These are phyloP conservation scores for Boletus barrowsii DNA, from an alignment of 768 basidiomycete species.

Conservation along the genomic window DNA sequence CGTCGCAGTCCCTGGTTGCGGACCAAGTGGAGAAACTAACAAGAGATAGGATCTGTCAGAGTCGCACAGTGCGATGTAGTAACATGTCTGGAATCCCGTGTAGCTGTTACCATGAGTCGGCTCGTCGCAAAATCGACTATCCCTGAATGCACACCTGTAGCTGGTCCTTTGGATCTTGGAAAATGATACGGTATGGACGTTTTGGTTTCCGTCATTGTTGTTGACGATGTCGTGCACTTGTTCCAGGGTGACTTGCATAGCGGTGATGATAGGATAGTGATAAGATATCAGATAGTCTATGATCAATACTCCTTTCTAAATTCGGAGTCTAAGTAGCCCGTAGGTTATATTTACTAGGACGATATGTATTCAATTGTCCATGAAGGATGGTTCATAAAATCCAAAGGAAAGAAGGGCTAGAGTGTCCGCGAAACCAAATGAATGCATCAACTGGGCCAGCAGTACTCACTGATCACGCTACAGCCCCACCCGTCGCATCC, in stretches of 20 bases:
- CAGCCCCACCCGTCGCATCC: not conserved
- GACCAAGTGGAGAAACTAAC: constrained; percentile 18
- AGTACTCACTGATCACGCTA: not conserved
- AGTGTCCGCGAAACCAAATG: too few species aligned
- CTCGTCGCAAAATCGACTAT: too few species aligned
- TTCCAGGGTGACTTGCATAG: constrained; percentile 22
- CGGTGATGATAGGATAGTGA: not conserved
- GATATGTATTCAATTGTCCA: not conserved
- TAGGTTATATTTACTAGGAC: not conserved
- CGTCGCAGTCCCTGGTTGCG: not conserved
- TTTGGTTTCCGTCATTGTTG: constrained; percentile 16
- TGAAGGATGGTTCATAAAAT: not conserved
- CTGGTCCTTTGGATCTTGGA: constrained; percentile 23
- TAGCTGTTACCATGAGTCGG: constrained; percentile 17
- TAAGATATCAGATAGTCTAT: not conserved
- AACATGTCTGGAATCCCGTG: constrained; percentile 26
- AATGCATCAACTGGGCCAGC: not conserved
- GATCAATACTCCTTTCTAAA: too few species aligned
- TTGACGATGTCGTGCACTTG: constrained; percentile 33
- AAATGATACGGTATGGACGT: constrained; percentile 15
- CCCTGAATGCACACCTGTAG: constrained; percentile 28
- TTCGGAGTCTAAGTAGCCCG: too few species aligned
- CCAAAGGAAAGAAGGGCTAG: not conserved
- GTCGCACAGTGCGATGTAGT: constrained; percentile 27
- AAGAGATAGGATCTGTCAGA: constrained; percentile 27